These are phyloP conservation scores for Pyrenochaeta sp. DNA, from an alignment of 2,329 filamentous ascomycete genomes.

Conservation along the genomic window DNA sequence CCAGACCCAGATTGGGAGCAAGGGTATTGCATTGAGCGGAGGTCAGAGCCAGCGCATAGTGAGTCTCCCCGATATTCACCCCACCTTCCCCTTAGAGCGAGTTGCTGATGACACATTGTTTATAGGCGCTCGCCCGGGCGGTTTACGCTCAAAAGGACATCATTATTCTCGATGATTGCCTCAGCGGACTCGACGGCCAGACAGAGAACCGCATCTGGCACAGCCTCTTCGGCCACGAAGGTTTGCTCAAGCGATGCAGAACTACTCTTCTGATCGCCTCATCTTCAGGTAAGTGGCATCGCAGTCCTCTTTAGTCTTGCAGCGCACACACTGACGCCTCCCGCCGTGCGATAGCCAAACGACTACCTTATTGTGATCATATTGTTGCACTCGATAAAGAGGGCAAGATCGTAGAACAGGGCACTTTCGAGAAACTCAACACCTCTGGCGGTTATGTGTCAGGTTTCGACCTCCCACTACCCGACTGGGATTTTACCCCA, in stretches of 20 bases:
- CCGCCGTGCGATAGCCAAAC: constrained; percentile 30
- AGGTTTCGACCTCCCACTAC: constrained; percentile 43
- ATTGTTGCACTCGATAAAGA: constrained; percentile 52
- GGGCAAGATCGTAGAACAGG: constrained; percentile 50
- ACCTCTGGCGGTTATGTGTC: constrained; percentile 42
- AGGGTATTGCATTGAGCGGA: constrained; percentile 61
- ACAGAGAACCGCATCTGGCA: constrained; percentile 61
- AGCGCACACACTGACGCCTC: not conserved
- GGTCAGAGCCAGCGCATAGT: constrained; percentile 63
- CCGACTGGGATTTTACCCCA: constrained; percentile 43
- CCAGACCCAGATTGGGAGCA: constrained; percentile 60
- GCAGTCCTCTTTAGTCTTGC: not conserved
- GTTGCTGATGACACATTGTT: constrained; percentile 14
- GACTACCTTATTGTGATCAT: constrained; percentile 52
- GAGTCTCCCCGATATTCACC: constrained; percentile 27
- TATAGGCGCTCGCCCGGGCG: constrained; percentile 60
- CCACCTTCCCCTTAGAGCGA: constrained; percentile 14
- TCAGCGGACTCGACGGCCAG: constrained; percentile 60
- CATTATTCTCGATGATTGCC: constrained; percentile 61
- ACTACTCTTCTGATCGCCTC: constrained; percentile 46
- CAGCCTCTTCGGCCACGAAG: constrained; percentile 56
- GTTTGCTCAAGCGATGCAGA: constrained; percentile 53
- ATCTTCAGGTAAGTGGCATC: constrained; percentile 34
- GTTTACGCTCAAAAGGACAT: constrained; percentile 60
- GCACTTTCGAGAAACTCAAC: constrained; percentile 51